Conservation (phyloP, 352 stramenopile species). For the Achlya hypogyna region DNA sequence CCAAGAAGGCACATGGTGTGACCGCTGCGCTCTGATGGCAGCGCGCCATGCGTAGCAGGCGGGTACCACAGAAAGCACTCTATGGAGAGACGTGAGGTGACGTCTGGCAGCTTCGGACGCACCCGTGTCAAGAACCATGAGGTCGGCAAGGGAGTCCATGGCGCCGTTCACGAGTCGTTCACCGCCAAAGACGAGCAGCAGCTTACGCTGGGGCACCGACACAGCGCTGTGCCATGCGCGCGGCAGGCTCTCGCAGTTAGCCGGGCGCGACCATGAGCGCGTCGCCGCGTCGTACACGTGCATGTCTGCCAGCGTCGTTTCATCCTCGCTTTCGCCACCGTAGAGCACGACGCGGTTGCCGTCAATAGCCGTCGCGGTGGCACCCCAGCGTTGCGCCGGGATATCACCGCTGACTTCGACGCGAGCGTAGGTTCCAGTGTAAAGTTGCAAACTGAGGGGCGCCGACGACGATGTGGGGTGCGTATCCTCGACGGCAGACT, state of each 20-base stretch:
- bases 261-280: constrained; percentile 59
- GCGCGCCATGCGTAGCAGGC: constrained; percentile 63
- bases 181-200: constrained; percentile 90
- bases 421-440: not conserved
- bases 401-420: constrained; percentile 29
- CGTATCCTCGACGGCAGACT: too few species aligned
- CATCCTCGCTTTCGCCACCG: constrained; percentile 84
- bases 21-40: constrained; percentile 51
- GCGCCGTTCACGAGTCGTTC: constrained; percentile 61
- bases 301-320: constrained; percentile 72
- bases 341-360: constrained; percentile 85
- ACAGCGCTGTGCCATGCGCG: constrained; percentile 87
- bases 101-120: too few species aligned
- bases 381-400: constrained; percentile 76
- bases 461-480: not conserved
- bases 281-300: constrained; percentile 79
- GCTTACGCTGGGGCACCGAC: constrained; percentile 78
- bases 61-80: constrained; percentile 93
- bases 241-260: constrained; percentile 85
- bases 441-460: not conserved
- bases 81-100: not conserved
- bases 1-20: constrained; percentile 69
- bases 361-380: constrained; percentile 83
- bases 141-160: constrained; percentile 66
- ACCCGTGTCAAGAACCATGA: constrained; percentile 86